phyloP scores from a whole-genome alignment of 2,329 filamentous ascomycete genomes.

The Epicoccum nigrum region DNA sequence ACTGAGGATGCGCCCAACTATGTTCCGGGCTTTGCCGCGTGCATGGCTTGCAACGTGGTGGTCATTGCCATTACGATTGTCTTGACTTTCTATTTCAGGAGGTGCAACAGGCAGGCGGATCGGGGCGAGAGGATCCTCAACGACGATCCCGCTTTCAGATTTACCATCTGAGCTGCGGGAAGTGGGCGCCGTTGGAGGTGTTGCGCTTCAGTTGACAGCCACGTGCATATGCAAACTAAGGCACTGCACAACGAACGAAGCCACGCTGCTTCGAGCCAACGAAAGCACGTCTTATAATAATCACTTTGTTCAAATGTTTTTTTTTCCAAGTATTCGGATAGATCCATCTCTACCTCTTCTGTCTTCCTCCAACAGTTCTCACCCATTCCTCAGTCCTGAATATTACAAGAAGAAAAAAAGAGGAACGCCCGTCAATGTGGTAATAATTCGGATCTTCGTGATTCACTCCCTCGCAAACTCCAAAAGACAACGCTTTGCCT shows the following conservation, averaged over 20 bases:
- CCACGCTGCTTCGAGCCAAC: too few species aligned
- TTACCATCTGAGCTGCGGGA: constrained; percentile 21
- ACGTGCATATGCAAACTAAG: too few species aligned
- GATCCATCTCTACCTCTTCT: not conserved
- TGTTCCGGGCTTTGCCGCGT: constrained; percentile 28
- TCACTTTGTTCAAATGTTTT: constrained; percentile 3
- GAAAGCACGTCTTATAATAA: too few species aligned
- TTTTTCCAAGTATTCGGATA: constrained; percentile 8
- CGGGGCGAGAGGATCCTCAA: constrained; percentile 29
- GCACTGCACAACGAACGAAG: too few species aligned
- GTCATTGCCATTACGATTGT: constrained; percentile 24
- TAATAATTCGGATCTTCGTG: constrained; percentile 16
- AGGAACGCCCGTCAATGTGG: constrained; percentile 16
- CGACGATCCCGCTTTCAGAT: constrained; percentile 33
- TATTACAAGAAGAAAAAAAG: constrained; percentile 17
- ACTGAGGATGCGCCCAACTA: constrained; percentile 32
- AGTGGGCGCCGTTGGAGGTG: too few species aligned
- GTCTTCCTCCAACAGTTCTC: not conserved
- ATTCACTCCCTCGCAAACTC: constrained; percentile 9
- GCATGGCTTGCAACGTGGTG: constrained; percentile 31
- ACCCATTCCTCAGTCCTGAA: not conserved
- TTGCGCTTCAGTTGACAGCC: too few species aligned
- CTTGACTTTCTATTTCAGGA: constrained; percentile 29
- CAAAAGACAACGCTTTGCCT: constrained; percentile 8
- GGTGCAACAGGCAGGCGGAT: constrained; percentile 32